Base-by-base conservation (phyloP, 805 yeast species). In the Starmerella apis region DNA sequence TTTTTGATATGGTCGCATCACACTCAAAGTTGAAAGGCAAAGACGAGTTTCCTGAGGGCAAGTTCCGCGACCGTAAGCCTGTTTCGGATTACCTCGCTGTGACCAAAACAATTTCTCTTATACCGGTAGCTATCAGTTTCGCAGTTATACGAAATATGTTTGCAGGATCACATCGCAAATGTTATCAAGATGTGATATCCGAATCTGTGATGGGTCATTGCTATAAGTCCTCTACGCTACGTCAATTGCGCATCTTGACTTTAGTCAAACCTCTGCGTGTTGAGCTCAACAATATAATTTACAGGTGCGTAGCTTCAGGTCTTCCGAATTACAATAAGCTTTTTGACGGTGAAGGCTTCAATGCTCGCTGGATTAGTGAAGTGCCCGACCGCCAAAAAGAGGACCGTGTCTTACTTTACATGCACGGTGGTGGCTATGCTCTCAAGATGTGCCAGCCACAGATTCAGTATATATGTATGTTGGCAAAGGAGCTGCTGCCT, bases 401-500 rank as follows among this genome's bases (percentile, higher is more conserved):
- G 5, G 64, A 60, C 37, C 63, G 61, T 1, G 63, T 61, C 19
- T 27, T 61, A 1, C 41, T 57, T 10, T 61, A 59, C 33, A 23
- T 59, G 19, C 63, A 61, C 28, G 64, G 64, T 18, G 64, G 64
- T 11, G 63, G 59, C 8, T 59, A 39, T 43, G 51, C 54, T 16
- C 51, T 59, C 14, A 56, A 55, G 43, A 56, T 49, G 16, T 35
- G 50, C 38, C 49, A 50, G 25, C 51, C 56, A 5, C 63, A 59
- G 41, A 45, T 57, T 11, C 14, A 18, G 11, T 59, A 56, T 52
- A 47, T 53, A 13, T 32, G 49, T n/a, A 32, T 27, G 14, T 31
- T 53, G 7, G 54, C 52, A n/a, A 43, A 38, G 19, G 31, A 2
- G 30, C 43, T 57, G 28, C 37, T 28, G 5, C 43, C 32, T 22